Conservation (phyloP, 768 basidiomycete genomes). For the Ramaria rubella region DNA sequence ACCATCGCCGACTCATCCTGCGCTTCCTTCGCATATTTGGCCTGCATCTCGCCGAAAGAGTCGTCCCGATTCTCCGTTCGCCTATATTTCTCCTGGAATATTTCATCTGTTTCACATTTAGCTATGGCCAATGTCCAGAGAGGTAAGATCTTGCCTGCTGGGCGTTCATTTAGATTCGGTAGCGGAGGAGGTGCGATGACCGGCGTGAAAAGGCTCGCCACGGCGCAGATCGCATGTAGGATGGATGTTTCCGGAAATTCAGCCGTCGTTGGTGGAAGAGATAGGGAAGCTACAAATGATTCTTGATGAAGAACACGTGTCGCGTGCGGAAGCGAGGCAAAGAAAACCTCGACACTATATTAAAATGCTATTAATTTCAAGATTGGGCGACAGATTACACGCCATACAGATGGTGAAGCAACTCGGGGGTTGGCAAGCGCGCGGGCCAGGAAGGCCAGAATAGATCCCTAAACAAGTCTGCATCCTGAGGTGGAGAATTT, state of each 20-base stretch:
- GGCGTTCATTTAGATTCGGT: constrained; percentile 39
- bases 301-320: constrained; percentile 61
- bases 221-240: constrained; percentile 83
- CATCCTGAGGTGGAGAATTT: constrained; percentile 2
- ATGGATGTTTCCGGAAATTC: constrained; percentile 67
- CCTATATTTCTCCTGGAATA: constrained; percentile 44
- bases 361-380: neutral
- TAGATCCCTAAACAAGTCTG: constrained; percentile 15
- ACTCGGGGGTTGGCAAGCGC: constrained; percentile 52
- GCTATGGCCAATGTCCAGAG: neutral
- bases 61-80: constrained; percentile 21
- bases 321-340: constrained; percentile 69
- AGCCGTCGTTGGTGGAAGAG: constrained; percentile 58
- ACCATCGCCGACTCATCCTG: constrained; percentile 41
- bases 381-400: neutral
- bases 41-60: constrained; percentile 34
- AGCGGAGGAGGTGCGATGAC: constrained; percentile 53
- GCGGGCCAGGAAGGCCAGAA: constrained; percentile 45
- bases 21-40: constrained; percentile 45
- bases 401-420: constrained; percentile 60
- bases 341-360: constrained; percentile 68
- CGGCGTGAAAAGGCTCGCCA: constrained; percentile 69
- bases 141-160: neutral
- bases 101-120: constrained; percentile 36
- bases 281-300: constrained; percentile 57